phyloP scores from a whole-genome alignment of 495 filamentous ascomycete species.

The Beverwykella pulmonaria region DNA sequence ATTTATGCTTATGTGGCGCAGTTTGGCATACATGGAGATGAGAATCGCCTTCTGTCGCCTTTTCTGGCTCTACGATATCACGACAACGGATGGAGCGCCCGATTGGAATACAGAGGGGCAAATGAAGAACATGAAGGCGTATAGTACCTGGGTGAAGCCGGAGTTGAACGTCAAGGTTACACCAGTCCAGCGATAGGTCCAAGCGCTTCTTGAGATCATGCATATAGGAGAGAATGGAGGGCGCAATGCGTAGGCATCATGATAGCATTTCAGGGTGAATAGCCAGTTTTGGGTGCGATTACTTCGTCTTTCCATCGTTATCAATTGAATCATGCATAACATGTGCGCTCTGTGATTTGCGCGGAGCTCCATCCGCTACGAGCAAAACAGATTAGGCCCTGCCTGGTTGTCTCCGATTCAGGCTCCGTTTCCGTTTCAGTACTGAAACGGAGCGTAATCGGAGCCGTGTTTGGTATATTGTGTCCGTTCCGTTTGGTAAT shows the following conservation, averaged over 20 bases:
- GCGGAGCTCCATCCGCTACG: neutral
- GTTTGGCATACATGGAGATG: slow-evolving; percentile 54
- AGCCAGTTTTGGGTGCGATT: too few species aligned
- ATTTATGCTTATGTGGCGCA: slow-evolving; percentile 13
- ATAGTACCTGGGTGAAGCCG: slow-evolving; percentile 34
- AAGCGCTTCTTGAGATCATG: neutral
- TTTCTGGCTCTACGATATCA: slow-evolving; percentile 53
- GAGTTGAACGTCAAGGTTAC: slow-evolving; percentile 26
- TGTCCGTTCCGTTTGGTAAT: too few species aligned
- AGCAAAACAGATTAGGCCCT: neutral
- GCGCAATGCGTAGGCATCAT: too few species aligned
- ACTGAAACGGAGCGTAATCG: too few species aligned
- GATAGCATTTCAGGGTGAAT: too few species aligned
- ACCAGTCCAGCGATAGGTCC: neutral
- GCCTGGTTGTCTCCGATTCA: too few species aligned
- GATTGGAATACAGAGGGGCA: slow-evolving; percentile 44
- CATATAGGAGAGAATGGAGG: too few species aligned
- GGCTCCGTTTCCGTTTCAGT: too few species aligned
- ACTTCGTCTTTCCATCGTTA: too few species aligned
- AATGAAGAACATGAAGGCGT: slow-evolving; percentile 37
- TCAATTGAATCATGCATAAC: neutral
- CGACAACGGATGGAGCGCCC: slow-evolving; percentile 40
- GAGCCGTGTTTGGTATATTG: too few species aligned
- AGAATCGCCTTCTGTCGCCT: slow-evolving; percentile 48
- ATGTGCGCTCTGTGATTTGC: neutral